Evolutionary conservation across 2,329 filamentous ascomycete genomes (phyloP), one percentile per base, ranked within the genome.

Genomic region (Xylariaceae sp.): DNA sequence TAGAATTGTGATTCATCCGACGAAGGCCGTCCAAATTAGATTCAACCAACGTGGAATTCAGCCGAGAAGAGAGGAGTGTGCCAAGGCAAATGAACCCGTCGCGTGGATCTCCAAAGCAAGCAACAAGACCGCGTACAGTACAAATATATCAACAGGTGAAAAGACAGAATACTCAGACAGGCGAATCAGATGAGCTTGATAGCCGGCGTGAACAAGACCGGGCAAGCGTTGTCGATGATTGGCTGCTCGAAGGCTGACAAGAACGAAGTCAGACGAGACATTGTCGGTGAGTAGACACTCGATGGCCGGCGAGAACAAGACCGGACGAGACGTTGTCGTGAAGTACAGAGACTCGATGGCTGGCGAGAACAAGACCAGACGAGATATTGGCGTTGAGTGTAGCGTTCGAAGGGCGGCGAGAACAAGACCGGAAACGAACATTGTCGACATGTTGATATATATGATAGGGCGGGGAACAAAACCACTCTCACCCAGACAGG

Each of bases 271-370:
- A 28, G 22, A 28, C 22, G 22, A 28, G 22, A n/a, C 22, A 5
- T 28, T 5, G 22, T 28, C 22, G 22, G 7, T 28, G 22, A 28
- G 22, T 54, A 14, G 22, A 34, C 42, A 47, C 42, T 54, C 46
- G 47, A 46, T 16, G 34, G 46, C 49, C 44, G 55, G 55, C 48
- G 57, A 48, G 52, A 47, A 56, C 42, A 50, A 33, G 50, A 46
- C 53, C 49, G 55, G 55, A 56, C 51, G 49, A 51, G 44, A 51
- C 47, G 31, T 52, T 51, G 50, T 40, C 47, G 42, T 47, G n/a
- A 31, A 42, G 34, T 40, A 47, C 33, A 45, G 31, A 42, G 16
- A 11, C 48, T 54, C 54, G 51, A 55, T 45, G 42, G 54, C 44
- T 50, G 53, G 54, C 54, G 51, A 47, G 50, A 42, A 48, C 42